These are phyloP conservation scores for Pseudocercospora macadamiae DNA, from an alignment of 2,329 filamentous ascomycete species.

Conservation along the genomic window DNA sequence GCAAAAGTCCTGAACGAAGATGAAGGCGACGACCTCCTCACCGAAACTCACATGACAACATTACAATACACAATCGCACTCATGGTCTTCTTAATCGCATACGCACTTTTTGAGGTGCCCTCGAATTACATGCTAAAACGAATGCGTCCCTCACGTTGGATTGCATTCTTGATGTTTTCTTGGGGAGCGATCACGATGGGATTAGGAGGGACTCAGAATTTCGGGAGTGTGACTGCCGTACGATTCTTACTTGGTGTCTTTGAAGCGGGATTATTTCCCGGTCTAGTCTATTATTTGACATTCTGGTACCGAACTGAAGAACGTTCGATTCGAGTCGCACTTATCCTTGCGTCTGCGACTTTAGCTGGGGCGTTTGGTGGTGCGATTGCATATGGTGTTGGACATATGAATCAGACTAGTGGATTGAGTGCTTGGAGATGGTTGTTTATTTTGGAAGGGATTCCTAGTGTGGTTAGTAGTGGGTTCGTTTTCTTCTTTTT, in stretches of 20 bases:
- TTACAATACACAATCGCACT: conserved; percentile 58
- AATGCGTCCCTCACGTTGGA: conserved; percentile 46
- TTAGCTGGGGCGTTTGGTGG: conserved; percentile 41
- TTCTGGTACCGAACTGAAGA: conserved; percentile 40
- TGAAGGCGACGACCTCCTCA: conserved; percentile 63
- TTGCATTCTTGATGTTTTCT: conserved; percentile 36
- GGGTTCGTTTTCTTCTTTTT: conserved; percentile 58
- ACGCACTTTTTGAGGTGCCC: conserved; percentile 50
- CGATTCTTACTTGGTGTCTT: conserved; percentile 48
- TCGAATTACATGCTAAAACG: conserved; percentile 48
- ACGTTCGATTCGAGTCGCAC: conserved; percentile 34
- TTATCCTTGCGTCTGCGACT: conserved; percentile 38
- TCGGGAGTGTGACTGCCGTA: conserved; percentile 47
- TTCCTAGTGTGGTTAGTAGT: conserved; percentile 54
- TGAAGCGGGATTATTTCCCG: conserved; percentile 63
- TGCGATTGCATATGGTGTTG: conserved; percentile 49
- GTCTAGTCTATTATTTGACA: conserved; percentile 36
- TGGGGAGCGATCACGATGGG: conserved; percentile 38
- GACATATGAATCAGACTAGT: conserved; percentile 58
- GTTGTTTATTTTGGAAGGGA: conserved; percentile 70
- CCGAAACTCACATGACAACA: conserved; percentile 63
- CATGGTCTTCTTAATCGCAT: conserved; percentile 61
- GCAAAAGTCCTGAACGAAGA: conserved; percentile 62
- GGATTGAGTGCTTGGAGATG: conserved; percentile 67
- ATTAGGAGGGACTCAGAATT: conserved; percentile 51